Base-by-base conservation (phyloP, 352 stramenopile genomes). In the Thalassiosira mediterranea region DNA sequence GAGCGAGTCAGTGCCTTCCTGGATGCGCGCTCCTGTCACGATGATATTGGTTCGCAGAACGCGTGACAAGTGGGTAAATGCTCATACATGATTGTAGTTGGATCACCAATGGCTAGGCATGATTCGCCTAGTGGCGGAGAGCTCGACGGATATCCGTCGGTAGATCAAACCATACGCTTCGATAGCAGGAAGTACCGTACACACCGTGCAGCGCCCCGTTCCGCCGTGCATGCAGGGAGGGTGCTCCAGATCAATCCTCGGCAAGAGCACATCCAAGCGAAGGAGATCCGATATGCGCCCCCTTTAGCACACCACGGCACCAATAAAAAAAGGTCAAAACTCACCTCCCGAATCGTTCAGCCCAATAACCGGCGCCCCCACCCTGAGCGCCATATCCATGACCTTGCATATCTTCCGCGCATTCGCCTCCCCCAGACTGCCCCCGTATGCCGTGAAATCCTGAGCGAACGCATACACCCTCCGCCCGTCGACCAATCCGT, bases 321-420 rank as follows among this genome's bases (percentile, higher is more conserved):
- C 8, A 15, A 8, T 15, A 44, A 8, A 44, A 15, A 44, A 8
- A 15, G 8, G 37, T 44, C 37, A n/a, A n/a, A n/a, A 44, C 37
- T 44, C 37, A 44, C 37, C 37, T 32, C 97, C 97, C 37, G 94
- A 98, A 88, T 99, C 97, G 79, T 98, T 99, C 13, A 99, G 89
- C 15, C 97, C 97, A 73, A 99, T 98, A 0, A 99, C 94, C 10
- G 97, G 97, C 23, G 94, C 95, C 15, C 95, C 95, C n/a, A 98
- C 88, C 54, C 95, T 90, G 86, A 97, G 92, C 11, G 96, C 96
- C 87, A 98, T 97, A 67, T 99, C 95, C 96, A 99, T 99, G 81
- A 99, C 93, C 86, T 99, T 99, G 81, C 97, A 94, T 75, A 99
- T 99, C 88, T 99, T 99, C 72, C 98, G 90, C 0, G 96, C 96